phyloP scores from a whole-genome alignment of 768 basidiomycete genomes.

The Tephrocybe sp. region DNA sequence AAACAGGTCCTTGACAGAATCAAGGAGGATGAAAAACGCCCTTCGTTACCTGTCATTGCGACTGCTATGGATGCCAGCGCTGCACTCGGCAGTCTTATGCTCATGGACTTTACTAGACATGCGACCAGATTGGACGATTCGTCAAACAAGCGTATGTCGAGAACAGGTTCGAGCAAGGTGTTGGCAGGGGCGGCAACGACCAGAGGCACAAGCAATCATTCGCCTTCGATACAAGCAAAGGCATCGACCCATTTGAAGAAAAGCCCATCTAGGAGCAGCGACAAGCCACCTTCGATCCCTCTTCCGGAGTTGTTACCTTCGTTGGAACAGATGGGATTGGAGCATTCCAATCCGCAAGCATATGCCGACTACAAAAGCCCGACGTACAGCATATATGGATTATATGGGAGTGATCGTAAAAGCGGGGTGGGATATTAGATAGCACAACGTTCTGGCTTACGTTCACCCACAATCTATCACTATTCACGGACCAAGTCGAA shows the following conservation, averaged over 20 bases:
- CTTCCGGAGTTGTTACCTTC: conserved; percentile 76
- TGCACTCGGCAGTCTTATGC: conserved; percentile 59
- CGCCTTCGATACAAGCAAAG: not conserved
- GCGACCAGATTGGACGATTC: conserved; percentile 5
- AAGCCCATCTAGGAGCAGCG: conserved; percentile 33
- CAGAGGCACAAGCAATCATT: conserved; percentile 28
- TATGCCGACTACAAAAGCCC: conserved; percentile 74
- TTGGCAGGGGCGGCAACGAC: not conserved
- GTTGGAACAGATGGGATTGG: conserved; percentile 74
- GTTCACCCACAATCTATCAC: not conserved
- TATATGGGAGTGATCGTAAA: conserved; percentile 66
- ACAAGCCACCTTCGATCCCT: conserved; percentile 77
- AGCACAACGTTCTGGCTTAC: not conserved
- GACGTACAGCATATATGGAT: conserved; percentile 79
- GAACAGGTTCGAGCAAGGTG: conserved; percentile 32
- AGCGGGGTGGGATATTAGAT: conserved; percentile 29
- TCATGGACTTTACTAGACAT: conserved; percentile 48
- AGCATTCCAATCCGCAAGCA: conserved; percentile 59
- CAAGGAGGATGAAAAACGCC: conserved; percentile 20
- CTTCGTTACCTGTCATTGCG: conserved; percentile 19
- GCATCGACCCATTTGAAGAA: conserved; percentile 2
- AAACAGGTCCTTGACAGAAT: conserved; percentile 16
- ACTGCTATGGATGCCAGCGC: conserved; percentile 42
- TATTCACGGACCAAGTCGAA: too few species aligned
- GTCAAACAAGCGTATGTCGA: conserved; percentile 13